Evolutionary conservation across 768 basidiomycete species (phyloP).

Genomic region (Pluteus cervinus): DNA sequence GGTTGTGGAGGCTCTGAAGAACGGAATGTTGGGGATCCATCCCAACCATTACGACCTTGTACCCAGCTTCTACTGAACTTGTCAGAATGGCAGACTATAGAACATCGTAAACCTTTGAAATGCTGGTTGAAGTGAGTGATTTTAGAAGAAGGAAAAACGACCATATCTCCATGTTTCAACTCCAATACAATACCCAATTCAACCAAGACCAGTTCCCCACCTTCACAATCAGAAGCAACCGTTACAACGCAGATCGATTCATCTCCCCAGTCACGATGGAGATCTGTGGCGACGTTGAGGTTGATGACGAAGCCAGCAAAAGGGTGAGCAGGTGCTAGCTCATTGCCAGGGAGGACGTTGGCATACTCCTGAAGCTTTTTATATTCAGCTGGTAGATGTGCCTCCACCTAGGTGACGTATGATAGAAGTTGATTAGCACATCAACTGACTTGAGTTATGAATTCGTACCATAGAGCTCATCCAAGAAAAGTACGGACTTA

Average conservation of each 20-base stretch:
- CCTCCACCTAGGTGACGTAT: conserved; percentile 16
- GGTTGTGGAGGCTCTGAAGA: too few relatives aligned
- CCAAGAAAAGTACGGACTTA: too few relatives aligned
- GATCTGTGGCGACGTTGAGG: conserved; percentile 13
- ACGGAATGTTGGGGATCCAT: too few relatives aligned
- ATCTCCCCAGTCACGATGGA: conserved; percentile 17
- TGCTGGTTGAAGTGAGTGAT: too few relatives aligned
- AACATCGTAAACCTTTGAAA: too few relatives aligned
- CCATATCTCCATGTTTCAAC: conserved; percentile 10
- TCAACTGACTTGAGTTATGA: too few relatives aligned
- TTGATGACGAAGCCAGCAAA: conserved; percentile 21
- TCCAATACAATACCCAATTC: conserved; percentile 13
- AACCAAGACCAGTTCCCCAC: conserved; percentile 13
- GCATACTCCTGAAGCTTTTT: conserved; percentile 12
- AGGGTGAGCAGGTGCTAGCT: conserved; percentile 12
- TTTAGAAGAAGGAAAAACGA: too few relatives aligned
- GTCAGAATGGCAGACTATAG: too few relatives aligned
- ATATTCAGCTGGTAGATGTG: conserved; percentile 15
- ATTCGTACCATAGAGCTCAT: too few relatives aligned
- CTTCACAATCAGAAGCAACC: conserved; percentile 10
- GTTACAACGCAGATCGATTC: conserved; percentile 16
- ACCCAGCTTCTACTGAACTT: too few relatives aligned
- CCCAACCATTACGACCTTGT: too few relatives aligned
- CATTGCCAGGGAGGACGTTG: conserved; percentile 13
- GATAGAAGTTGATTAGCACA: too few relatives aligned